A percentile compares a stretch with the other conserved stretches of the same genome.
Conservation (phyloP, 805 yeast species). For the Ogataea naganishii region DNA sequence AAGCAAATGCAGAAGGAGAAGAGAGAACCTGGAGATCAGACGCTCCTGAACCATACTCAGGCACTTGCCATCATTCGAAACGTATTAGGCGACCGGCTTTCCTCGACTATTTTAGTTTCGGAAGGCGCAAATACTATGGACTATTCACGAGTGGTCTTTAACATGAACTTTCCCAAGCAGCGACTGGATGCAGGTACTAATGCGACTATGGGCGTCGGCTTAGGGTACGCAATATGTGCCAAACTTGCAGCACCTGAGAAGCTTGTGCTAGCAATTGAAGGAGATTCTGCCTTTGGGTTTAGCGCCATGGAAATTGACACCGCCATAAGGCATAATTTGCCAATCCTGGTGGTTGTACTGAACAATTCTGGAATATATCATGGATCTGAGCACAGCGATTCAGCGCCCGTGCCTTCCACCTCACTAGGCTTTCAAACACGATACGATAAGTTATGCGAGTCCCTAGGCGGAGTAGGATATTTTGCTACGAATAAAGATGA, state of each 20-base stretch:
- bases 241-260: slow-evolving; percentile 34
- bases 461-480: slow-evolving; percentile 51
- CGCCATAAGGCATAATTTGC: slow-evolving; percentile 43
- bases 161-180: slow-evolving; percentile 39
- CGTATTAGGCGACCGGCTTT: slow-evolving; percentile 21
- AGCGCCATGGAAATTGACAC: slow-evolving; percentile 71
- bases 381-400: slow-evolving; percentile 33
- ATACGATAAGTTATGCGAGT: slow-evolving; percentile 46
- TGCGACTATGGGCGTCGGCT: slow-evolving; percentile 72
- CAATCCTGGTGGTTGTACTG: slow-evolving; percentile 54
- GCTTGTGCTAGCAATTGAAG: slow-evolving; percentile 52
- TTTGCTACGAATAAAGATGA: slow-evolving; percentile 33
- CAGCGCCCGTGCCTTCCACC: slow-evolving; percentile 41
- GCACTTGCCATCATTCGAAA: slow-evolving; percentile 43
- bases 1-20: slow-evolving; percentile 27
- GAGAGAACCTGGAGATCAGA: slow-evolving; percentile 3
- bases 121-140: slow-evolving; percentile 84
- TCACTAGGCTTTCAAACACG: slow-evolving; percentile 47
- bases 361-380: slow-evolving; percentile 69
- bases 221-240: slow-evolving; percentile 63
- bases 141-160: slow-evolving; percentile 53
- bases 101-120: slow-evolving; percentile 35
- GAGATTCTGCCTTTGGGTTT: slow-evolving; percentile 75
- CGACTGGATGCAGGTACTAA: slow-evolving; percentile 68
- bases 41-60: slow-evolving; percentile 39